Evolutionary conservation across 495 filamentous ascomycete species (phyloP).

Genomic region (Xylaria flabelliformis): DNA sequence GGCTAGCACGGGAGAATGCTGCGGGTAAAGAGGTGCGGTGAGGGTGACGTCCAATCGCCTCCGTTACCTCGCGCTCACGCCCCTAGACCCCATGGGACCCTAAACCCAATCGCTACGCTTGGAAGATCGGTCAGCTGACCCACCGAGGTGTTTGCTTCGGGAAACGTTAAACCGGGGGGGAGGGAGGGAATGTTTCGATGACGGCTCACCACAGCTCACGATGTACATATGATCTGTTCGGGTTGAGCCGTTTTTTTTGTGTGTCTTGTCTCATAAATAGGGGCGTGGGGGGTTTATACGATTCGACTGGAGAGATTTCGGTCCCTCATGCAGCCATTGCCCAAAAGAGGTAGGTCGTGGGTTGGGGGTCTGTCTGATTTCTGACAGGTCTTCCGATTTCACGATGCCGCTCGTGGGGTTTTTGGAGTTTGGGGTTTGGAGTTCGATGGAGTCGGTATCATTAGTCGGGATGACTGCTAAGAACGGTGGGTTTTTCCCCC

Average conservation of each 20-base stretch:
- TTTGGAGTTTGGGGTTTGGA: conserved; percentile 12
- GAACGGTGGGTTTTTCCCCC: background rate
- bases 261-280: background rate
- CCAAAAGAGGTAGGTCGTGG: conserved; percentile 19
- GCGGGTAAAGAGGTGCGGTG: conserved; percentile 23
- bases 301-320: background rate
- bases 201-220: background rate
- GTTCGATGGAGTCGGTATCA: background rate
- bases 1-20: conserved; percentile 25
- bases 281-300: conserved; percentile 4
- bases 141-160: conserved; percentile 4
- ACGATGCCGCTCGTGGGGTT: conserved; percentile 1
- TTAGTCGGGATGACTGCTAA: background rate
- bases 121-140: conserved; percentile 16
- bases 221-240: background rate
- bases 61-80: background rate
- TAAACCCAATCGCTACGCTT: conserved; percentile 1
- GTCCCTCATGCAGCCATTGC: background rate
- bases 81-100: background rate
- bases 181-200: background rate
- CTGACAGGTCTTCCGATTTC: conserved; percentile 1
- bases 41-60: conserved; percentile 4
- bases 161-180: background rate
- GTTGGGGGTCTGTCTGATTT: conserved; percentile 8
- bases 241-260: background rate